phyloP scores from a whole-genome alignment of 1,139 yeast species.

The Nakaseomyces delphensis region DNA sequence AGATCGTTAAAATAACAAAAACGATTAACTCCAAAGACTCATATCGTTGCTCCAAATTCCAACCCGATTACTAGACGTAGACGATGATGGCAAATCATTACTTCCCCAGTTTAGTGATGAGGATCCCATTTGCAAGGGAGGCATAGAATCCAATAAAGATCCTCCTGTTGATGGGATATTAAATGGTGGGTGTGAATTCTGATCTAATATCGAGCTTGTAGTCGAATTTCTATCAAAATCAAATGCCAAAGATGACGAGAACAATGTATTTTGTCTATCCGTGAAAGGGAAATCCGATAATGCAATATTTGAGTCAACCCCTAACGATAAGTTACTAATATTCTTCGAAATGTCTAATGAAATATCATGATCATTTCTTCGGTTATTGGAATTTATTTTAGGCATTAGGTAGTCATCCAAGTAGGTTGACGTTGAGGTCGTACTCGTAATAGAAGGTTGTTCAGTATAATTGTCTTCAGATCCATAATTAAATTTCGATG shows the following conservation, averaged over 20 bases:
- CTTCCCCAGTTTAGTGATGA: constrained; percentile 7
- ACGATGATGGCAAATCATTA: constrained; percentile 19
- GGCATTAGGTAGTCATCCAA: background rate
- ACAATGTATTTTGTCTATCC: background rate
- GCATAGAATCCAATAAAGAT: background rate
- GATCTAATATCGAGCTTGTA: background rate
- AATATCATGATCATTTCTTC: background rate
- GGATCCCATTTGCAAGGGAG: background rate
- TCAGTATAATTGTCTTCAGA: background rate
- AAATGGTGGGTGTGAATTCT: background rate
- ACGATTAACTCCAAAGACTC: constrained; percentile 31
- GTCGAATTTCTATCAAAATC: background rate
- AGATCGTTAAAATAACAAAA: background rate
- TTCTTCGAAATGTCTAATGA: background rate
- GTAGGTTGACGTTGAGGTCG: background rate
- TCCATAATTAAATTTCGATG: background rate
- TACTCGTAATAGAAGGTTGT: background rate
- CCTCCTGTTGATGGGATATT: constrained; percentile 1
- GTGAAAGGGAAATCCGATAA: constrained; percentile 2
- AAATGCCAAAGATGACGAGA: constrained; percentile 2
- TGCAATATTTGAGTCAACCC: background rate
- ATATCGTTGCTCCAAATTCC: constrained; percentile 32
- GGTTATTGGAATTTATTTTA: background rate
- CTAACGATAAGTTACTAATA: background rate
- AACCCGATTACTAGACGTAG: constrained; percentile 15